These are phyloP conservation scores for Oryza glaberrima DNA, from an alignment of 176 grass and related monocot species.

Conservation along the genomic window DNA sequence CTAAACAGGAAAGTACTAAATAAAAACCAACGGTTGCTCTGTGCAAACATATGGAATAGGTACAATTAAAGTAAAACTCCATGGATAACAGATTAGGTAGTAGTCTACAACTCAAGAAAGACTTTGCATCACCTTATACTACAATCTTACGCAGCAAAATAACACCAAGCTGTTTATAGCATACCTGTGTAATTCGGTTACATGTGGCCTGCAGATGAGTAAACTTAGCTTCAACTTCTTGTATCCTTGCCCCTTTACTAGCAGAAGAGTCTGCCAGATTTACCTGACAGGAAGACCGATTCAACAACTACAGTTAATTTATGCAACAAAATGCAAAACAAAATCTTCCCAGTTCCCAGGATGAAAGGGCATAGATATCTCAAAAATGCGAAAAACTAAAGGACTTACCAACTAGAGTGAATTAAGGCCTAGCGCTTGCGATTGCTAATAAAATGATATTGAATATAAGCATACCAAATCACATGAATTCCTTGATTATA, in stretches of 20 bases:
- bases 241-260: slow-evolving; percentile 70
- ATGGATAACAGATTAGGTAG: neutral
- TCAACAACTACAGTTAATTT: neutral
- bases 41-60: neutral
- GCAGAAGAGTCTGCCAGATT: slow-evolving; percentile 69
- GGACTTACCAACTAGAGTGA: neutral
- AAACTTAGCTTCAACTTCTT: slow-evolving; percentile 74
- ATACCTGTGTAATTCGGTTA: slow-evolving; percentile 79
- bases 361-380: neutral
- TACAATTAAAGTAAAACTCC: neutral
- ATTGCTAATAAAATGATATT: slow-evolving; percentile 17
- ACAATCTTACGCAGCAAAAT: slow-evolving; percentile 18
- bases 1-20: slow-evolving; percentile 48
- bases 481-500: neutral
- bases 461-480: neutral
- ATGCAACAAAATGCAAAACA: neutral
- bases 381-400: neutral
- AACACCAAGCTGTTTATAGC: neutral
- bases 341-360: neutral
- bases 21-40: slow-evolving; percentile 15
- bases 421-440: neutral
- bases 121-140: slow-evolving; percentile 22
- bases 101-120: slow-evolving; percentile 1
- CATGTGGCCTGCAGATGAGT: slow-evolving; percentile 73
- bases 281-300: slow-evolving; percentile 52